These are phyloP conservation scores for Blastobotrys elegans DNA, from an alignment of 1,139 yeast species.

Conservation along the genomic window DNA sequence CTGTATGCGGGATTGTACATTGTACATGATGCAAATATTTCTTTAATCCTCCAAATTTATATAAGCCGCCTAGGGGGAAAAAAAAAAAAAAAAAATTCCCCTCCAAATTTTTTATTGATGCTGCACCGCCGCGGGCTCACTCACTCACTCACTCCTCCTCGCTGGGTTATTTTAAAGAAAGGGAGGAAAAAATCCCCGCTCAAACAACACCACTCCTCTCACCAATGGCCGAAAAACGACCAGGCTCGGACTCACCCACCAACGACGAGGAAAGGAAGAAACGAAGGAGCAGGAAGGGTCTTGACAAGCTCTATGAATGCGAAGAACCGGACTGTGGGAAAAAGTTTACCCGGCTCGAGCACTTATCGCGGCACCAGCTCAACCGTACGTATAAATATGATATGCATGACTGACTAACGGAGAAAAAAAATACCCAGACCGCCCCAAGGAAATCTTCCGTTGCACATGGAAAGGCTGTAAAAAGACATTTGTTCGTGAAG, in stretches of 20 bases:
- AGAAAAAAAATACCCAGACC: constrained; percentile 19
- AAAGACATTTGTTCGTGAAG: constrained; percentile 55
- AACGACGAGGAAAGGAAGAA: constrained; percentile 7
- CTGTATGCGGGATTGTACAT: too few species aligned
- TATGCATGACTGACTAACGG: neutral
- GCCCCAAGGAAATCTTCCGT: constrained; percentile 40
- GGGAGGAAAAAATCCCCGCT: too few species aligned
- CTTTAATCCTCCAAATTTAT: too few species aligned
- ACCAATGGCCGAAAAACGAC: neutral
- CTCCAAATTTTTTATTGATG: too few species aligned
- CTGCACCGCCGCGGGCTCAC: too few species aligned
- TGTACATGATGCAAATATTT: too few species aligned
- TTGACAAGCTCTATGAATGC: constrained; percentile 38
- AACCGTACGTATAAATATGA: constrained; percentile 29
- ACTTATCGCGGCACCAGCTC: constrained; percentile 37
- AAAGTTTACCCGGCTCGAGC: constrained; percentile 51
- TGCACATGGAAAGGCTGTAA: constrained; percentile 49
- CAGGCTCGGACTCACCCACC: neutral
- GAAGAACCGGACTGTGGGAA: constrained; percentile 54
- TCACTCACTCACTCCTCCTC: too few species aligned
- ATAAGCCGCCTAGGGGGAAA: too few species aligned
- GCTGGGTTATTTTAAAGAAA: too few species aligned
- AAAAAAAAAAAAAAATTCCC: too few species aligned
- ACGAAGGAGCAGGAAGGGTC: constrained; percentile 28
- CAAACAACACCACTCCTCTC: neutral